A percentile compares a stretch with the other conserved stretches of the same genome.
phyloP scores from a whole-genome alignment of 2,329 filamentous ascomycete species.

The Fusarium guadeloupense region DNA sequence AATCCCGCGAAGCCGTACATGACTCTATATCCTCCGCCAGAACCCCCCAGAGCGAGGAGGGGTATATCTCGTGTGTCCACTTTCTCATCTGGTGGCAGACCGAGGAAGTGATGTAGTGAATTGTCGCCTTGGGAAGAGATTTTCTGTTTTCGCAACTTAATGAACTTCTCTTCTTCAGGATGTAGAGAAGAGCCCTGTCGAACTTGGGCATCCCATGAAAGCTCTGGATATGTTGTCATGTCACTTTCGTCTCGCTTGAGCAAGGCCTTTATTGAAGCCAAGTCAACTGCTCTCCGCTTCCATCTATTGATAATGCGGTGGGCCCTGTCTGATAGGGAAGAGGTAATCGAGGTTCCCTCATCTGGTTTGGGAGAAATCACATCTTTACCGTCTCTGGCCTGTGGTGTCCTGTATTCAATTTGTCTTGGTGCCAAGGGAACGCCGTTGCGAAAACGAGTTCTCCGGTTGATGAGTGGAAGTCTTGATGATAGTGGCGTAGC shows the following conservation, averaged over 20 bases:
- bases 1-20: conserved; percentile 40
- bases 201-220: conserved; percentile 33
- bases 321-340: neutral
- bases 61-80: conserved; percentile 34
- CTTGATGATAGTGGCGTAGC: conserved; percentile 33
- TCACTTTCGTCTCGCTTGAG: conserved; percentile 25
- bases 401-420: neutral
- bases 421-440: neutral
- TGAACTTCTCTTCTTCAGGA: conserved; percentile 15
- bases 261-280: conserved; percentile 19
- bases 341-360: rapidly evolving
- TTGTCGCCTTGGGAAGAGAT: conserved; percentile 26
- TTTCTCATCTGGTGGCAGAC: conserved; percentile 1
- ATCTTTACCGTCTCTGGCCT: rapidly evolving
- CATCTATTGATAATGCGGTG: conserved; percentile 13
- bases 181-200: conserved; percentile 25
- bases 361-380: rapidly evolving
- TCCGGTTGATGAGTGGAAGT: neutral
- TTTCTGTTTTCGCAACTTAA: conserved; percentile 14
- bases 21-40: conserved; percentile 37
- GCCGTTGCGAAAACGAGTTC: neutral
- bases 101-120: conserved; percentile 22
- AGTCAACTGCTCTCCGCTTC: conserved; percentile 27
- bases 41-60: conserved; percentile 32
- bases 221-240: conserved; percentile 27